These are phyloP conservation scores for Eutrema heterophyllum DNA, from an alignment of 345 rosid species.

Conservation along the genomic window DNA sequence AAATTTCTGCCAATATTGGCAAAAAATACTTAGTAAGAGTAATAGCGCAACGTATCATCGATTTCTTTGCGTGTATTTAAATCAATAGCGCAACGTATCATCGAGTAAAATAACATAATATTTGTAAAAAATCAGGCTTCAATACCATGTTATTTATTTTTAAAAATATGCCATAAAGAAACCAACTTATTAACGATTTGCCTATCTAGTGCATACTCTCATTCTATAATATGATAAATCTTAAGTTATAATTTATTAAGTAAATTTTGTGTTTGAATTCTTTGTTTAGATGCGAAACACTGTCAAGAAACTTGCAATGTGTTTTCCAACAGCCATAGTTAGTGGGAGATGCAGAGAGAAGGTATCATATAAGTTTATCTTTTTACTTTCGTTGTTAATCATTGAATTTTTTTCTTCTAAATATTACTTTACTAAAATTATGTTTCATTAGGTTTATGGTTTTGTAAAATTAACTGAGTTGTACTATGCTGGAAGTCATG, in stretches of 20 bases:
- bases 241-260: background rate
- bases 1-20: background rate
- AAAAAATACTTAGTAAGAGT: too few relatives aligned
- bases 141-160: background rate
- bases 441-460: conserved; percentile 31
- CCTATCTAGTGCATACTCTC: background rate
- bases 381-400: background rate
- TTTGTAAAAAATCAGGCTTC: background rate
- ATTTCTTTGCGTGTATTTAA: too few relatives aligned
- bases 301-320: conserved; percentile 55
- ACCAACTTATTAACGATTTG: background rate
- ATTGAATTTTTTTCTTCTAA: background rate
- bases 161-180: background rate
- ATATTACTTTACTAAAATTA: background rate
- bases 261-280: background rate
- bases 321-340: conserved; percentile 88
- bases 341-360: conserved; percentile 94
- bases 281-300: conserved; percentile 69
- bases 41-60: background rate
- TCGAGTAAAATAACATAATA: background rate
- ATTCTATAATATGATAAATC: background rate
- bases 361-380: conserved; percentile 32
- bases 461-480: conserved; percentile 74
- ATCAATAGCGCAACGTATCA: background rate
- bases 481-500: conserved; percentile 96